These are phyloP conservation scores for Astragalus glycyphyllos DNA, from an alignment of 306 rosid genomes.

Conservation along the genomic window DNA sequence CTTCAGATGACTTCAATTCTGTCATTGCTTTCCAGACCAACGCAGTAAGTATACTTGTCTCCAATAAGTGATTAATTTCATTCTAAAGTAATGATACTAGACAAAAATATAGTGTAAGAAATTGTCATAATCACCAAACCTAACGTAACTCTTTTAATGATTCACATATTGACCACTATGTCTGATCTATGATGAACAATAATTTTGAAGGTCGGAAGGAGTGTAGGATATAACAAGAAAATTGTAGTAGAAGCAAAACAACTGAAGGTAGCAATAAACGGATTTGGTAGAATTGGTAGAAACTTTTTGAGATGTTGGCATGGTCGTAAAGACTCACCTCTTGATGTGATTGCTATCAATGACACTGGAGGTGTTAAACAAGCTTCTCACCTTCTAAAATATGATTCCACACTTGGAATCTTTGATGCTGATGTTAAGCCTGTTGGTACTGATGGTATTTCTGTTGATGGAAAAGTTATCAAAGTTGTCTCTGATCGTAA, in stretches of 20 bases:
- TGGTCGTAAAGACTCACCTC: constrained; percentile 94
- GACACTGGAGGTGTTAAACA: constrained; percentile 97
- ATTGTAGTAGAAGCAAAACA: constrained; percentile 78
- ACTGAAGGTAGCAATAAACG: constrained; percentile 92
- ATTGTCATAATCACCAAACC: background rate
- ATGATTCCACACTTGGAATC: constrained; percentile 95
- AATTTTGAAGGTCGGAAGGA: constrained; percentile 61
- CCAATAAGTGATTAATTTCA: background rate
- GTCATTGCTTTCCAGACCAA: constrained; percentile 80
- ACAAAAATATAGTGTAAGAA: background rate
- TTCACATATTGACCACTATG: background rate
- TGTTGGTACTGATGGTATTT: constrained; percentile 63
- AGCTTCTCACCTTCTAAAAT: constrained; percentile 99
- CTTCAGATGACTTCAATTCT: constrained; percentile 81
- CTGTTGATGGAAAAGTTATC: constrained; percentile 90
- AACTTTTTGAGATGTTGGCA: constrained; percentile 99
- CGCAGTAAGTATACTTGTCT: constrained; percentile 65
- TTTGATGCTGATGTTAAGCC: constrained; percentile 96
- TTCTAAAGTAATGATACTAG: background rate
- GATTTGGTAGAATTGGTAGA: constrained; percentile 95
- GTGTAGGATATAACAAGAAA: constrained; percentile 62
- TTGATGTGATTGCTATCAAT: constrained; percentile 90
- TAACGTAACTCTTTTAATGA: background rate
- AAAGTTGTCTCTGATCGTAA: constrained; percentile 86
- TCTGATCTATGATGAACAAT: constrained; percentile 15